A percentile compares a stretch with the other conserved stretches of the same genome.
phyloP scores from a whole-genome alignment of 805 yeast genomes.

The Ogataea parapolymorpha region DNA sequence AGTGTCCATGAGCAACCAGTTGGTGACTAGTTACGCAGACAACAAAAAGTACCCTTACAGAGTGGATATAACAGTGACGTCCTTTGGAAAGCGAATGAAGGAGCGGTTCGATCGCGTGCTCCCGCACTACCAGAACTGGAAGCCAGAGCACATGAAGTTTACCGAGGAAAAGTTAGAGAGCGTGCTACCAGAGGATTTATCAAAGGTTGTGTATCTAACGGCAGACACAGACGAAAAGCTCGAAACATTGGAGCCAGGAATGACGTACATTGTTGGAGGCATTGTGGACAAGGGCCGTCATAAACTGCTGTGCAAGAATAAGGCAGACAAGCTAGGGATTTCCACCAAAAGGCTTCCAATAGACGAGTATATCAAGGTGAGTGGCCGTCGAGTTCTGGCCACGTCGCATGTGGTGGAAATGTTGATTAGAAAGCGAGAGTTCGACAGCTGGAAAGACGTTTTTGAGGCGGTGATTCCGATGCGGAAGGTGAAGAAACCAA shows the following conservation, averaged over 20 bases:
- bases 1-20: conserved; percentile 71
- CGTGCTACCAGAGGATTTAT: conserved; percentile 28
- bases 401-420: conserved; percentile 94
- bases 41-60: conserved; percentile 59
- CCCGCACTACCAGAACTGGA: conserved; percentile 65
- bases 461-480: conserved; percentile 86
- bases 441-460: conserved; percentile 78
- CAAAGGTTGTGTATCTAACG: conserved; percentile 63
- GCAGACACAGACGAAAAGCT: conserved; percentile 81
- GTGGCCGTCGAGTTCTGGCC: conserved; percentile 86
- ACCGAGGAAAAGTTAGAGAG: conserved; percentile 36
- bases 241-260: conserved; percentile 58
- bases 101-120: conserved; percentile 65
- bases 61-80: conserved; percentile 57
- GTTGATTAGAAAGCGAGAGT: conserved; percentile 75
- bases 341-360: conserved; percentile 80
- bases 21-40: conserved; percentile 78
- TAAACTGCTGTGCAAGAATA: conserved; percentile 72
- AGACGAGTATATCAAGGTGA: conserved; percentile 73
- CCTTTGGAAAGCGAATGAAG: conserved; percentile 64
- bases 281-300: conserved; percentile 94
- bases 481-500: conserved; percentile 50
- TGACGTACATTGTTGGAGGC: conserved; percentile 88
- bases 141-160: conserved; percentile 48
- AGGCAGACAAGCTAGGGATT: conserved; percentile 72